Evolutionary conservation across 352 stramenopile species (phyloP), one percentile per base, ranked within the genome.

Genomic region (Phytopythium helicoides): DNA sequence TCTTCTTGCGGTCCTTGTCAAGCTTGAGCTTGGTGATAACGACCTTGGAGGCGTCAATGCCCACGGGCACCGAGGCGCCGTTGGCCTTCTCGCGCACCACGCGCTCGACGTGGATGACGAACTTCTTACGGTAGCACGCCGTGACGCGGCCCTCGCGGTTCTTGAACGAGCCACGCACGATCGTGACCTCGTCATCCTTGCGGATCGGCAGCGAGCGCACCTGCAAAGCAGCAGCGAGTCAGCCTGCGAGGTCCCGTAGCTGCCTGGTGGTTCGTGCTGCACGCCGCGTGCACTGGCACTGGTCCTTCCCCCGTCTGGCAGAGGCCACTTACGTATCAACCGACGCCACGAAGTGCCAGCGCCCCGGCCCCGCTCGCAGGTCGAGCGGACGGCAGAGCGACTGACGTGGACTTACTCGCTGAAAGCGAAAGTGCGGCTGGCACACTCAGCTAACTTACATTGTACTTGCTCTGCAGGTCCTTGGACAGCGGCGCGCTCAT

Each of bases 11-110:
- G 77, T 99, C 96, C 92, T 99, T 99, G 89, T 99, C 96, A 58
- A 99, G 91, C 90, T 99, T 99, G 59, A 99, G 81, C 84, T 99
- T 99, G 64, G 96, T 99, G 83, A 99, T 99, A 48, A 98, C 85
- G 49, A 99, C 86, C 79, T 98, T 99, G 46, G 95, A 99, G 37
- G 97, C 89, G 71, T 98, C 92, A 66, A 99, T 97, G 71, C 96
- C 96, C 55, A 99, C 94, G 38, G 95, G 91, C 58, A 99, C 95
- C 44, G 87, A 88, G 48, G 94, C 82, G 62, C 96, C 97, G 80
- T 99, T 99, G 50, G 92, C 94, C 92, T 99, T 99, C 68, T 99
- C 96, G 53, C 96, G 87, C 42, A 97, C 97, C 59, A 99, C 94
- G 66, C 96, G 93, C 73, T 99, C 97, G 57, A 99, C 92, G 83